phyloP scores from a whole-genome alignment of 345 rosid species.

The Carallia pectinifolia region DNA sequence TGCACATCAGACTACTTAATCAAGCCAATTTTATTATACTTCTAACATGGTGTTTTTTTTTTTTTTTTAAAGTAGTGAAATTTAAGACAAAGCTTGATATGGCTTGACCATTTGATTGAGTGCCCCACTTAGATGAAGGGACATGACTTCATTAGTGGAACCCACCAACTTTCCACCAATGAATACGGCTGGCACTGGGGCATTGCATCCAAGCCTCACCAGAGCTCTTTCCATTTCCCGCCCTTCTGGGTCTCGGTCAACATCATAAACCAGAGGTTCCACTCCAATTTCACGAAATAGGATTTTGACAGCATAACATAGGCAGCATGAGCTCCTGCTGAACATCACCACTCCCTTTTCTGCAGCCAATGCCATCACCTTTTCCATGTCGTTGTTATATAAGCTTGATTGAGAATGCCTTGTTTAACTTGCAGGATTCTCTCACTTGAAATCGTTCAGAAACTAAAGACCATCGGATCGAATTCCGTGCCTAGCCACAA shows the following conservation, averaged over 20 bases:
- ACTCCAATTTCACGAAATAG: conserved; percentile 43
- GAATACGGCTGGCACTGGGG: conserved; percentile 41
- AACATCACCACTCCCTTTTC: conserved; percentile 43
- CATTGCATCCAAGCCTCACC: conserved; percentile 27
- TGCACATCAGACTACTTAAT: conserved; percentile 28
- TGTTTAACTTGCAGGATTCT: neutral
- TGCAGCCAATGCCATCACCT: conserved; percentile 34
- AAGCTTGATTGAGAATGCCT: conserved; percentile 8
- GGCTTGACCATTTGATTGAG: conserved; percentile 37
- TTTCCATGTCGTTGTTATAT: conserved; percentile 28
- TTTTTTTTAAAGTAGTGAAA: no score
- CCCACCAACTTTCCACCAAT: conserved; percentile 40
- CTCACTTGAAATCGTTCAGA: conserved; percentile 20
- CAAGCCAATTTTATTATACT: conserved; percentile 27
- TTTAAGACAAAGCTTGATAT: conserved; percentile 17
- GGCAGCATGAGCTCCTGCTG: conserved; percentile 50
- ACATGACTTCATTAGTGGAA: conserved; percentile 46
- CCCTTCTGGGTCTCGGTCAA: conserved; percentile 43
- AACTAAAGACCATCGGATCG: conserved; percentile 28
- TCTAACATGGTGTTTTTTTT: no score
- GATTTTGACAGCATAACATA: conserved; percentile 39
- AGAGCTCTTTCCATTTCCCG: conserved; percentile 41
- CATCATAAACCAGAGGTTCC: conserved; percentile 32
- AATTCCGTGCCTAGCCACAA: conserved; percentile 17
- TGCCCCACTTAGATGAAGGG: conserved; percentile 40